Base-by-base conservation (phyloP, 306 rosid genomes). In the Gillenia trifoliata region DNA sequence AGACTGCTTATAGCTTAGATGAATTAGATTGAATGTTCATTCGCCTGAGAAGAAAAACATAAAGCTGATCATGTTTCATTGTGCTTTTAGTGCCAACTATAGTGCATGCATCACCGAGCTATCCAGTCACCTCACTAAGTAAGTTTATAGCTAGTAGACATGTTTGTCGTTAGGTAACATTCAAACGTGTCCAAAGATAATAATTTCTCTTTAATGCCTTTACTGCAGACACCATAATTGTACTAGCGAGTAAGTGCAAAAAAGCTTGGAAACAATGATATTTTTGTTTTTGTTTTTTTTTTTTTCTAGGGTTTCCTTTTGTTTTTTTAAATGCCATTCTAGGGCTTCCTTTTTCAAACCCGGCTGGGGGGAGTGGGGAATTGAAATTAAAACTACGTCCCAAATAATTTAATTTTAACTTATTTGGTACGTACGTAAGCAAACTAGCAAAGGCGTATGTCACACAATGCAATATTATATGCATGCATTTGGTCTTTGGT, bases 161-260 rank as follows among this genome's bases (percentile, higher is more conserved):
- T 87, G 87, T 84, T 83, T 79, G 90, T 33, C 73, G 86, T 84
- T 82, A 78, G 89, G 96, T 83, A 88, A 88, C 88, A 85, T 49
- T 57, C 49, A 78, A 49, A 82, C 74, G 86, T 80, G 89, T 74
- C 78, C 50, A n/a, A 43, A 72, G 72, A 56, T 75, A 75, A 75
- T 86, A 82, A 88, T 79, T 82, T 78, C 78, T 68, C 82, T 85
- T 77, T 81, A 54, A 75, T 68, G 69, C 70, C 76, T 73, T 59
- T 33, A 26, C 78, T 56, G 65, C 41, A 22, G 22, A 77, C 67
- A 47, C 29, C 20, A 41, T 65, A 68, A 78, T 65, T 66, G 41
- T 29, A 43, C 52, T 13, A 15, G 52, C 33, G 13, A 59, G 64
- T 3, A 59, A 59, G 64, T 26, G 33, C 20, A 45, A 26, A 26